Base-by-base conservation (phyloP, 176 grass and related monocot species). In the Echinochloa phyllopogon region DNA sequence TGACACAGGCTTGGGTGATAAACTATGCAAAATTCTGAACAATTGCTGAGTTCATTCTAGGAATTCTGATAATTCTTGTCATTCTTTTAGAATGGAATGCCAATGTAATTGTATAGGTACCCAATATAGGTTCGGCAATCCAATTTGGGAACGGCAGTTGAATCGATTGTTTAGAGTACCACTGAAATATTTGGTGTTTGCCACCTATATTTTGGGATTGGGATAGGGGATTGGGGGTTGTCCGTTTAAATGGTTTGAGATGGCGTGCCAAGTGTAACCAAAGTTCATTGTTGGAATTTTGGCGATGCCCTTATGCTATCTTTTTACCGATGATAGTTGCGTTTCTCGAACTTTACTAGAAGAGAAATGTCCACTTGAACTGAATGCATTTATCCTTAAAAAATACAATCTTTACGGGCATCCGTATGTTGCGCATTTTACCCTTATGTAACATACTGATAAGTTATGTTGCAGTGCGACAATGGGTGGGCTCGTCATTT, bases 61-160 rank as follows among this genome's bases (percentile, higher is more conserved):
- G 62, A 75, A 61, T 47, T 27, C 76, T 91, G 78, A 83, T 86
- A 16, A 86, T 90, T 90, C 79, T 72, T 73, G 52, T 75, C 71
- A 78, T 87, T 90, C 10, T 44, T 86, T 80, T 74, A 74, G 81
- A 73, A 69, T 69, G 81, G 69, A 83, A 87, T 53, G 81, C 60
- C 81, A 61, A 51, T 80, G 81, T 84, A 87, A 79, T 84, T 90
- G 89, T 87, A 84, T 79, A 91, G 69, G 23, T 84, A 52, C 45
- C 40, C 13, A 59, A 61, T 50, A 67, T 84, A 83, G 84, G 73
- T 78, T 59, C 18, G 45, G 68, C 75, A 87, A 44, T 84, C 75
- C 60, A 75, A 80, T 78, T 83, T 81, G 68, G 40, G 40, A 70
- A 59, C 41, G 58, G 43, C 20, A 68, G 40, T 83, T 79, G 14